Evolutionary conservation across 495 filamentous ascomycete species (phyloP).

Genomic region (Hyaloscypha variabilis): DNA sequence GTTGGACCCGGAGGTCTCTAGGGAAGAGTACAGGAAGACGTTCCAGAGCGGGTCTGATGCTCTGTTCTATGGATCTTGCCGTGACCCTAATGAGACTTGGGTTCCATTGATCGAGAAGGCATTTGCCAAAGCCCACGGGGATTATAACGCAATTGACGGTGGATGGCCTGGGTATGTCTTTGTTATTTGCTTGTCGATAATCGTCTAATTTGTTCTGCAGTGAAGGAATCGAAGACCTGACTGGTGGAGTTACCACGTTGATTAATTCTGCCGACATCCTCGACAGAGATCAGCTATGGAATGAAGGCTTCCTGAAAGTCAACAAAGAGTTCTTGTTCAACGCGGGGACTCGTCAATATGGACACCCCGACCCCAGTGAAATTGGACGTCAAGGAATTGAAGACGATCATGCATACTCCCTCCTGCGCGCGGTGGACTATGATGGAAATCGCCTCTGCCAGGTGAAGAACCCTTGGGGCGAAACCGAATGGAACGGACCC

Average conservation of each 20-base stretch:
- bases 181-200: not conserved
- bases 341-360: constrained; percentile 66
- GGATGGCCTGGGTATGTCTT: constrained; percentile 19
- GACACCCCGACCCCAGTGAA: constrained; percentile 42
- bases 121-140: constrained; percentile 42
- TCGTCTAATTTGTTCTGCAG: constrained; percentile 37
- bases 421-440: constrained; percentile 79
- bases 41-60: constrained; percentile 72
- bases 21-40: constrained; percentile 70
- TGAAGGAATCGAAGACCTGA: constrained; percentile 92
- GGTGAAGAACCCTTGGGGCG: constrained; percentile 88
- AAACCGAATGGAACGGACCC: constrained; percentile 77
- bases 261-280: constrained; percentile 78
- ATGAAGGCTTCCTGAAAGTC: constrained; percentile 76
- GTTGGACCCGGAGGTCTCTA: constrained; percentile 56
- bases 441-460: constrained; percentile 77
- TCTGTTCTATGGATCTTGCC: constrained; percentile 84
- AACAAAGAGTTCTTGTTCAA: constrained; percentile 88
- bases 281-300: constrained; percentile 87
- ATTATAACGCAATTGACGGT: constrained; percentile 23
- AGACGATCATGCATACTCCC: constrained; percentile 82
- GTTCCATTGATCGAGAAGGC: constrained; percentile 88
- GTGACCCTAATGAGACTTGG: constrained; percentile 88
- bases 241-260: constrained; percentile 84
- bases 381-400: constrained; percentile 71